Conservation (phyloP, 1,284 basidiomycete species). For the Boletus smithii region DNA sequence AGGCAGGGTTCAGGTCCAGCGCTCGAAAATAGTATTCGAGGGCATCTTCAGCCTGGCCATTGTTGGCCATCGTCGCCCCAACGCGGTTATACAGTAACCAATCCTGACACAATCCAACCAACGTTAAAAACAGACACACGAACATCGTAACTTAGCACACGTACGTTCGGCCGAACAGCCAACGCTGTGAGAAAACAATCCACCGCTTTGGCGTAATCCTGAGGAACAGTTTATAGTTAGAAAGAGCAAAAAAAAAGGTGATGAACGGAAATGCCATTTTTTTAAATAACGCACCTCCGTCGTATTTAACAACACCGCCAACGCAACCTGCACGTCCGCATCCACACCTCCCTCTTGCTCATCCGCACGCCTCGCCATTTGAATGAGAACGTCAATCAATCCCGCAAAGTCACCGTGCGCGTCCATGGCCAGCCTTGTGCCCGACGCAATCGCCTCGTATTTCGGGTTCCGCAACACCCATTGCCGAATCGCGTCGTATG, state of each 20-base stretch:
- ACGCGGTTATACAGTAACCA: conserved; percentile 96
- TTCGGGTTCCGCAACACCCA: conserved; percentile 57
- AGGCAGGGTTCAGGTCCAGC: conserved; percentile 86
- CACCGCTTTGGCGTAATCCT: conserved; percentile 89
- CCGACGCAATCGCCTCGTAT: conserved; percentile 42
- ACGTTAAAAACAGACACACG: background rate
- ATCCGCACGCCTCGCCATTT: conserved; percentile 57
- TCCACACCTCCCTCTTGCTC: conserved; percentile 49
- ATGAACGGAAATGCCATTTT: background rate
- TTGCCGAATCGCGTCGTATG: conserved; percentile 76
- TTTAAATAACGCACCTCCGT: conserved; percentile 60
- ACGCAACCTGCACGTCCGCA: conserved; percentile 92
- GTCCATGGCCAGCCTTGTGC: conserved; percentile 32
- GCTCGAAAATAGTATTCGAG: conserved; percentile 89
- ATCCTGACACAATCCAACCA: conserved; percentile 53
- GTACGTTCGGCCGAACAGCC: conserved; percentile 80
- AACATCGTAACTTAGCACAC: conserved; percentile 24
- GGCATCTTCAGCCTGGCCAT: conserved; percentile 79
- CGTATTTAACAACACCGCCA: conserved; percentile 91
- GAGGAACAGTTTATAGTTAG: background rate
- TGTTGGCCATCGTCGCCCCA: conserved; percentile 94
- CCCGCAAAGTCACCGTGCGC: conserved; percentile 44
- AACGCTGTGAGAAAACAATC: conserved; percentile 94
- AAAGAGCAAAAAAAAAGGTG: background rate
- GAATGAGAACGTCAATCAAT: conserved; percentile 62